Base-by-base conservation (phyloP, 306 rosid genomes). In the Rosa chinensis region DNA sequence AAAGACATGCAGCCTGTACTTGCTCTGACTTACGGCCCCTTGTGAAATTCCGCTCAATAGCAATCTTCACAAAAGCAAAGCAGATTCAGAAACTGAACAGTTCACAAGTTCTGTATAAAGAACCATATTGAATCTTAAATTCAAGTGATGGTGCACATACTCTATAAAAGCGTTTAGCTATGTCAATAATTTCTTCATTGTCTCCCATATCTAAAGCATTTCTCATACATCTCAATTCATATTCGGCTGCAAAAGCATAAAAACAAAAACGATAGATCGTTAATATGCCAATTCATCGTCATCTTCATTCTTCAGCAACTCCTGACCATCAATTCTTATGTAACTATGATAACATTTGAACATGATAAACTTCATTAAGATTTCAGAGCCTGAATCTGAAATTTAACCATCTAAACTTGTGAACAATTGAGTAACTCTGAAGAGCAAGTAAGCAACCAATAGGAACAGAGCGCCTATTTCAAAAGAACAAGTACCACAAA, bases 1-100 rank as follows among this genome's bases (percentile, higher is more conserved):
- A 93, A 28, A 91, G 92, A 86, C 98, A 93, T 45, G 97, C 89
- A 68, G 97, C 94, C 70, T 80, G 87, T 66, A 93, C 98, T 75
- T 86, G 92, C 72, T 82, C 90, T 71, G 94, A 78, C 82, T 81
- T 88, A 50, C 98, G 91, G 58, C 98, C 97, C 80, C 89, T 82
- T 32, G 98, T 93, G 85, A 93, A 93, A 82, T 87, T 88, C 78
- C 85, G 78, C 72, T 87, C 94, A 78, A 91, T 79, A 2, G 92
- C 98, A 50, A 93, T 86, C 98, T 91, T 85, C 80, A 82, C 7
- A 44, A 73, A 56, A 61, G 42, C 50, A 83, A 71, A 82, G 67
- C 40, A 53, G 25, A 76, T 35, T 61, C 70, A 81, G 48, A 39
- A 72, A 78, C 68, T 76, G 18, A 77, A 39, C 49, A 49, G 40